Evolutionary conservation across 2,329 filamentous ascomycete genomes (phyloP).

Genomic region (Aschersonia sp.): DNA sequence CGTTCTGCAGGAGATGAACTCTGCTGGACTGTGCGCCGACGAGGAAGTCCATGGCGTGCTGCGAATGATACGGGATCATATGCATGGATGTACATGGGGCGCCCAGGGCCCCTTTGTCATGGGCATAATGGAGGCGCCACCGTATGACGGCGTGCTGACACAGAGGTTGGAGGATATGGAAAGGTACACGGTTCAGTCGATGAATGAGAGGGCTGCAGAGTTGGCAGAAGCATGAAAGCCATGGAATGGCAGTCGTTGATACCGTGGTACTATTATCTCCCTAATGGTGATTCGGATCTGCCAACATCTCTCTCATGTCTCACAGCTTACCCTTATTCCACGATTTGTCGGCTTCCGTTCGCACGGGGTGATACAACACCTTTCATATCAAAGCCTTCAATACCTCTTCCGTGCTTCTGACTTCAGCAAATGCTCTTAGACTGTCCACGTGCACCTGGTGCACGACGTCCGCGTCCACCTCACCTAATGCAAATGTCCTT

Average conservation of each 20-base stretch:
- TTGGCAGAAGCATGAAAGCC: background rate
- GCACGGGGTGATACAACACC: background rate
- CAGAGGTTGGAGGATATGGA: constrained; percentile 14
- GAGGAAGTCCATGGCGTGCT: constrained; percentile 14
- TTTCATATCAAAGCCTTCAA: background rate
- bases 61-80: constrained; percentile 14
- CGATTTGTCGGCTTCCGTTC: no score
- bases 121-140: constrained; percentile 21
- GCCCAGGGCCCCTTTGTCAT: constrained; percentile 22
- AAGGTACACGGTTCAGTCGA: constrained; percentile 4
- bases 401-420: constrained; percentile 1
- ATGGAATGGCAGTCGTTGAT: background rate
- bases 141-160: constrained; percentile 15
- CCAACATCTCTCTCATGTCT: no score
- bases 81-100: constrained; percentile 20
- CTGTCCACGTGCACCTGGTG: constrained; percentile 5
- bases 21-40: constrained; percentile 44
- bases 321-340: no score
- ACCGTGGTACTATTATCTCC: background rate
- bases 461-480: constrained; percentile 4
- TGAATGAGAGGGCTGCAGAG: constrained; percentile 2
- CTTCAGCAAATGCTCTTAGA: constrained; percentile 5
- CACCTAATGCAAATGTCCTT: constrained; percentile 4
- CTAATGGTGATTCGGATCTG: background rate
- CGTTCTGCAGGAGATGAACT: constrained; percentile 51